These are phyloP conservation scores for Rhodosporidiobolus odoratus DNA, from an alignment of 768 basidiomycete genomes.

Conservation along the genomic window DNA sequence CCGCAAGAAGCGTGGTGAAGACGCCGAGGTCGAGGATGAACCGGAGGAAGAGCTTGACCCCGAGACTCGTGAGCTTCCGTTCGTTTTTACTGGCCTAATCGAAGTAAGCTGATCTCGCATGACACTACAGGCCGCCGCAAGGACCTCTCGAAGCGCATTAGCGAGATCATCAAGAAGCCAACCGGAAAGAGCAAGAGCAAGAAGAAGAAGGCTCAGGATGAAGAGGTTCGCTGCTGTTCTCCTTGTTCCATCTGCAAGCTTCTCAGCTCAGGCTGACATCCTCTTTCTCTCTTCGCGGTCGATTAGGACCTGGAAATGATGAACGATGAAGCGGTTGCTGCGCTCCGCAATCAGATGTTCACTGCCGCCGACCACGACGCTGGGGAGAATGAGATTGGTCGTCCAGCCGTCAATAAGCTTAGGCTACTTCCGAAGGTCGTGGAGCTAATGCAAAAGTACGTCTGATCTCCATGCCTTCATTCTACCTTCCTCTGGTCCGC, in stretches of 20 bases:
- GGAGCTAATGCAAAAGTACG: conserved; percentile 86
- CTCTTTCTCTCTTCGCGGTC: background rate
- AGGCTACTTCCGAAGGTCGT: conserved; percentile 80
- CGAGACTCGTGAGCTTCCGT: conserved; percentile 59
- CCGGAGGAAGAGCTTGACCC: conserved; percentile 50
- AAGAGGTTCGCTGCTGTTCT: conserved; percentile 21
- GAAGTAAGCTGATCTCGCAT: conserved; percentile 1
- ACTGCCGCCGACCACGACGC: conserved; percentile 78
- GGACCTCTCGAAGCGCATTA: conserved; percentile 74
- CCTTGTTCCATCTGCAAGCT: background rate
- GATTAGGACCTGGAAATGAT: conserved; percentile 61
- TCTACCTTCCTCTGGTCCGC: conserved; percentile 12
- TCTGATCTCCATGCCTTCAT: background rate
- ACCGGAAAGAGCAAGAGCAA: conserved; percentile 49
- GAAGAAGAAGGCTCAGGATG: conserved; percentile 38
- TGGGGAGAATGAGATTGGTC: conserved; percentile 67
- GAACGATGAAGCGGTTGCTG: conserved; percentile 83
- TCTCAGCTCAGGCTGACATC: too few relatives aligned
- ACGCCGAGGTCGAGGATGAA: conserved; percentile 26
- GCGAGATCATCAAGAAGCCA: conserved; percentile 78
- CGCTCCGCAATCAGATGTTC: conserved; percentile 84
- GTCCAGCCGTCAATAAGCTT: conserved; percentile 79
- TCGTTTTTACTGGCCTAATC: background rate
- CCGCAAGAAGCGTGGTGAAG: conserved; percentile 35
- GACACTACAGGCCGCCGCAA: conserved; percentile 66